Base-by-base conservation (phyloP, 108 stramenopile genomes). In the Seminavis robusta region DNA sequence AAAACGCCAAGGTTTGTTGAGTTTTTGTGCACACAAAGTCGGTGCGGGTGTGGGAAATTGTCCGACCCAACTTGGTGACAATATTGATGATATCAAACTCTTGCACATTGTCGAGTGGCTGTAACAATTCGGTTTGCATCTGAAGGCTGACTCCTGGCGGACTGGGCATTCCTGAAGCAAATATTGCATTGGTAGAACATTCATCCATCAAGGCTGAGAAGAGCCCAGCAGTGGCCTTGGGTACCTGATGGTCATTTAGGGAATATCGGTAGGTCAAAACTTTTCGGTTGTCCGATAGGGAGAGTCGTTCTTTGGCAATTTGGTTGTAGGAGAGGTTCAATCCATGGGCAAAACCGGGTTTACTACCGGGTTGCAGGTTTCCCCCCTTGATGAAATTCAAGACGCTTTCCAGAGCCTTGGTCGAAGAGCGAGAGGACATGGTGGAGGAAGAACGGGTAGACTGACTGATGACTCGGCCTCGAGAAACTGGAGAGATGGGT, bases 161-260 rank as follows among this genome's bases (percentile, higher is more conserved):
- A 15, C 45, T 33, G 0, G 58, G 58, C 1, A 27, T 25, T 16
- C 58, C 58, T 9, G 24, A 44, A 21, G 21, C 38, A 20, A 47
- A 59, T 1, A 28, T 33, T 23, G 58, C 58, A 45, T 53, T 36
- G 1, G 62, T 50, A 34, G 44, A 53, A 10, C 52, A 13, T 25
- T 63, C 62, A 27, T 63, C 62, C 62, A 63, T 63, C 32, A 63
- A 34, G 9, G 62, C 51, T 21, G 52, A 45, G 7, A 44, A 13
- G 19, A 53, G 20, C 13, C 62, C 62, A 28, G 41, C 25, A 11
- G 52, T 53, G 23, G 33, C 29, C n/a, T 1, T 38, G 50, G 31
- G 27, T 23, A 32, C 39, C 21, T 1, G 50, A 34, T 6, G 62
- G 43, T 13, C 52, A 32, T 25, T 44, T 38, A 37, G 13, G 36